phyloP scores from a whole-genome alignment of 2,329 filamentous ascomycete species.

The Sporothrix protearum region DNA sequence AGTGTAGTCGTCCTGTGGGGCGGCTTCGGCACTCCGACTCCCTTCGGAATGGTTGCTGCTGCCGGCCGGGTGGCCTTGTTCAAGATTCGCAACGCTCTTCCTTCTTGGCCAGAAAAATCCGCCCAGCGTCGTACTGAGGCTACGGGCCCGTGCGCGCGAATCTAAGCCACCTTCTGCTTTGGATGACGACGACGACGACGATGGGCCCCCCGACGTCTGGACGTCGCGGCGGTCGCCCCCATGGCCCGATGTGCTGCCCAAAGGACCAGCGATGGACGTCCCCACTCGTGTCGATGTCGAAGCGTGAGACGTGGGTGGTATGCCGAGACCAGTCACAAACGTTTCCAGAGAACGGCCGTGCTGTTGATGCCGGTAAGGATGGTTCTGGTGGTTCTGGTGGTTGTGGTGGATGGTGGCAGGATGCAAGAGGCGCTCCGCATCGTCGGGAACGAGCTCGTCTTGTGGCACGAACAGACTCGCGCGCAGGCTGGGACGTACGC shows the following conservation, averaged over 20 bases:
- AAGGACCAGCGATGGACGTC: background rate
- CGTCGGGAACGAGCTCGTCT: constrained; percentile 37
- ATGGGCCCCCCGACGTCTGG: background rate
- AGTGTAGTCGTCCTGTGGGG: background rate
- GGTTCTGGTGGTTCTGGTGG: constrained; percentile 24
- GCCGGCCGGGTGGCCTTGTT: background rate
- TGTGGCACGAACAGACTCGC: constrained; percentile 54
- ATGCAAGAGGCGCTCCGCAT: constrained; percentile 25
- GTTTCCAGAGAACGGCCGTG: constrained; percentile 11
- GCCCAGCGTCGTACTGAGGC: constrained; percentile 40
- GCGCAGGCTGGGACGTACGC: constrained; percentile 49
- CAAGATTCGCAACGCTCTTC: background rate
- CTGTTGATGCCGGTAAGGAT: constrained; percentile 20
- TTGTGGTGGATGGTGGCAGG: background rate
- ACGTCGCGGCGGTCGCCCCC: background rate
- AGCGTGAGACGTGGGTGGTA: background rate
- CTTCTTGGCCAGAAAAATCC: constrained; percentile 33
- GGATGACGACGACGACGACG: background rate
- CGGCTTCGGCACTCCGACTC: background rate
- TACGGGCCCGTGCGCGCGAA: constrained; percentile 38
- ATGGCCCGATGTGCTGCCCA: background rate
- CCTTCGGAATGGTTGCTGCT: no score
- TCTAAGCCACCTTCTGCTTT: constrained; percentile 20
- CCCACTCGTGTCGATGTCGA: background rate
- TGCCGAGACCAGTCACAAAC: background rate